Conservation (phyloP, 768 basidiomycete genomes). For the Gautieria morchelliformis region DNA sequence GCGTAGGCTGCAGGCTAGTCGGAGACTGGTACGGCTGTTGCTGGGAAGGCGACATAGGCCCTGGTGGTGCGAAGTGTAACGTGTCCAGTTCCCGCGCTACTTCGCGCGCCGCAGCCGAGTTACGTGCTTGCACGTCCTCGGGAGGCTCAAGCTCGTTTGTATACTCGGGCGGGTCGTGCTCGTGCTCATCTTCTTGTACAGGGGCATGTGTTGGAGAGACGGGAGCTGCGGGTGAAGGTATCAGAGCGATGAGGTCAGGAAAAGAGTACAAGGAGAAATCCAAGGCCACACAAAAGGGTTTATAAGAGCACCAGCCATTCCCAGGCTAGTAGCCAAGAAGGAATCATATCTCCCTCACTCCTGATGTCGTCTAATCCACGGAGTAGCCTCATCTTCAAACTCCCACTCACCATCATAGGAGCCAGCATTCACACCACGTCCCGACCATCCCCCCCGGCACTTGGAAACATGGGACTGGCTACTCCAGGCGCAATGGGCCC, state of each 20-base stretch:
- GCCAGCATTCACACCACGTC: neutral
- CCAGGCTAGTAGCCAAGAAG: neutral
- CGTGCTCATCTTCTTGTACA: neutral
- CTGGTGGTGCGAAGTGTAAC: constrained; percentile 32
- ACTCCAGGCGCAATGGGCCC: constrained; percentile 2
- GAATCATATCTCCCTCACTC: neutral
- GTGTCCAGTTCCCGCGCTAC: constrained; percentile 56
- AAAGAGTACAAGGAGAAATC: neutral
- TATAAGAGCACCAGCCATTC: neutral
- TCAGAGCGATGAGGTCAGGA: neutral
- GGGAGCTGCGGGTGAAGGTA: neutral
- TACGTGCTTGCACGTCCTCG: constrained; percentile 44
- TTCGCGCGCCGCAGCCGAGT: constrained; percentile 61
- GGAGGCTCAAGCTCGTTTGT: constrained; percentile 10
- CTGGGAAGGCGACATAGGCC: constrained; percentile 18
- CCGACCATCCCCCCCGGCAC: neutral
- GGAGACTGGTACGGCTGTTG: neutral
- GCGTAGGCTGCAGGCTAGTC: neutral
- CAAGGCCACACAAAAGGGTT: neutral
- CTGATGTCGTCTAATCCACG: constrained; percentile 7
- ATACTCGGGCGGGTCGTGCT: neutral
- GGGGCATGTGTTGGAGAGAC: neutral
- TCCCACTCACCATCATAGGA: constrained; percentile 10
- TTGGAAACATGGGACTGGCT: constrained; percentile 3
- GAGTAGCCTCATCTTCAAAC: constrained; percentile 9